Conservation (phyloP, 805 yeast genomes). For the Wickerhamiella shivajii region DNA sequence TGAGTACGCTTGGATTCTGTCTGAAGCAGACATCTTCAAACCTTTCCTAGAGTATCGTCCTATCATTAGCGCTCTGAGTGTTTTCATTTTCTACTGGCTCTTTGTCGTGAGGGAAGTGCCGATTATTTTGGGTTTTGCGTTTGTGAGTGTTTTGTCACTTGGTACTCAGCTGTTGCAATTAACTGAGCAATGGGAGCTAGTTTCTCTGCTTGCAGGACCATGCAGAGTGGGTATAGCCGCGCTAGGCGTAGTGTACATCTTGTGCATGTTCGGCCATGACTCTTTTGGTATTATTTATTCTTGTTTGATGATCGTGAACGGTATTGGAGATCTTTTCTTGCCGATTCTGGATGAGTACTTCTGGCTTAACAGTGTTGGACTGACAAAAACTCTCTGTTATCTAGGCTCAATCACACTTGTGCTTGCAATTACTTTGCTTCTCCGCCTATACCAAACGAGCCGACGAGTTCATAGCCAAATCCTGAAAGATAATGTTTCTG, state of each 20-base stretch:
- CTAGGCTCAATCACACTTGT: slow-evolving; percentile 6
- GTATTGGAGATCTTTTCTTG: slow-evolving; percentile 5
- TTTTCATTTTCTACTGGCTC: background rate
- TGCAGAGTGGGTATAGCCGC: slow-evolving; percentile 3
- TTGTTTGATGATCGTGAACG: slow-evolving; percentile 3
- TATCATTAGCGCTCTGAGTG: slow-evolving; percentile 1
- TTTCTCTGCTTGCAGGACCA: slow-evolving; percentile 3
- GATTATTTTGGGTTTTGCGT: background rate
- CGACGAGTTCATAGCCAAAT: slow-evolving; percentile 5
- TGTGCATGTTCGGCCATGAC: slow-evolving; percentile 6
- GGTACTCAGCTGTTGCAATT: slow-evolving; percentile 1
- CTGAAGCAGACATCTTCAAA: background rate
- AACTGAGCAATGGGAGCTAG: slow-evolving; percentile 2
- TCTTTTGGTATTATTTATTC: slow-evolving; percentile 9
- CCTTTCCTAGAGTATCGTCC: background rate
- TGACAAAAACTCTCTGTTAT: background rate
- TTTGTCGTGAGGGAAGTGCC: background rate
- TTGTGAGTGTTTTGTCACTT: slow-evolving; percentile 1
- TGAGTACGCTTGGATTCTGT: slow-evolving; percentile 6
- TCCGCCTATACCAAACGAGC: slow-evolving; percentile 1
- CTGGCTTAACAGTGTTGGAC: slow-evolving; percentile 2
- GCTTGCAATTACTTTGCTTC: background rate
- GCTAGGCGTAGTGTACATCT: slow-evolving; percentile 3
- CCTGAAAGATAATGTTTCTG: slow-evolving; percentile 11
- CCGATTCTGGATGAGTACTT: slow-evolving; percentile 9